Percentiles rank a stretch among this genome's conserved stretches.
Conservation (phyloP, 768 basidiomycete species). For the Heimioporus sp. region DNA sequence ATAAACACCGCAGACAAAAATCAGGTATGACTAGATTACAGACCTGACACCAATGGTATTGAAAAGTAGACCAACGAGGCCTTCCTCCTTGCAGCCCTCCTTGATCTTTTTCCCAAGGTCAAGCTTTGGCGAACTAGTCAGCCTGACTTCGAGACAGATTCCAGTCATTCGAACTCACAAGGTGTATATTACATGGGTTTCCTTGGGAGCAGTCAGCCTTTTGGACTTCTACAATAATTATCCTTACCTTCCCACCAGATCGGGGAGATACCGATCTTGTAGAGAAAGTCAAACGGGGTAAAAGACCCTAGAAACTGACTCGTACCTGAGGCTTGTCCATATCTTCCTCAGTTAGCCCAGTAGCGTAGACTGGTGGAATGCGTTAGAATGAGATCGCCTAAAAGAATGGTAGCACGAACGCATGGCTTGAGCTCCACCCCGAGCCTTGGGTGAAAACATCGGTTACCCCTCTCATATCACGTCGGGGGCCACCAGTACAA, state of each 20-base stretch:
- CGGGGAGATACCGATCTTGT: slow-evolving; percentile 80
- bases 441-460: slow-evolving; percentile 36
- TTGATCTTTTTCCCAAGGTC: slow-evolving; percentile 80
- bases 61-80: slow-evolving; percentile 77
- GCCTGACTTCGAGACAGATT: not conserved
- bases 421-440: slow-evolving; percentile 85
- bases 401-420: slow-evolving; percentile 43
- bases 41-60: slow-evolving; percentile 86
- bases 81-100: slow-evolving; percentile 78
- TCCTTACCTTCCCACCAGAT: slow-evolving; percentile 87
- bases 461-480: not conserved
- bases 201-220: slow-evolving; percentile 39
- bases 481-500: not conserved
- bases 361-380: slow-evolving; percentile 57
- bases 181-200: slow-evolving; percentile 84
- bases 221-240: not conserved
- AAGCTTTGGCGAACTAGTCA: slow-evolving; percentile 45
- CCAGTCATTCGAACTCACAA: too few species aligned
- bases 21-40: slow-evolving; percentile 7
- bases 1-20: not conserved
- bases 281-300: slow-evolving; percentile 11
- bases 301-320: not conserved
- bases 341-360: slow-evolving; percentile 73
- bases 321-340: slow-evolving; percentile 81
- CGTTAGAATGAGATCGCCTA: not conserved